phyloP scores from a whole-genome alignment of 495 filamentous ascomycete genomes.

The Talaromyces thailandensis region DNA sequence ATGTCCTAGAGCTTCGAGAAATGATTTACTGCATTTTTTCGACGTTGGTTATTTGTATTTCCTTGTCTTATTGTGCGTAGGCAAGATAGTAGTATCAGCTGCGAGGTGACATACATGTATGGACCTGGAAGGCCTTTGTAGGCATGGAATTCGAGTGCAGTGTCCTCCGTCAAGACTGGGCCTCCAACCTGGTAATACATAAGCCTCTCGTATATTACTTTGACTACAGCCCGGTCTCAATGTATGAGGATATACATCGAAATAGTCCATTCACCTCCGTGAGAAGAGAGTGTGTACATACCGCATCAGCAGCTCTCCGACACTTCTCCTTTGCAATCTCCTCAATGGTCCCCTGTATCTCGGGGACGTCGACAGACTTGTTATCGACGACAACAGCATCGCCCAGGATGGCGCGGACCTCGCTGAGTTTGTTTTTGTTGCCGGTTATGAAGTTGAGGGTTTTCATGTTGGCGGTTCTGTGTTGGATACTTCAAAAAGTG shows the following conservation, averaged over 20 bases:
- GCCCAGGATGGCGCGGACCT: slow-evolving; percentile 79
- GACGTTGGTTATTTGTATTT: slow-evolving; percentile 4
- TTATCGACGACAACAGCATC: slow-evolving; percentile 62
- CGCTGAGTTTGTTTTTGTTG: slow-evolving; percentile 84
- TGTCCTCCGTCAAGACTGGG: slow-evolving; percentile 93
- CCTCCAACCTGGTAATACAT: slow-evolving; percentile 53
- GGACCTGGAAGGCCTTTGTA: slow-evolving; percentile 86
- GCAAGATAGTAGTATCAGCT: neutral
- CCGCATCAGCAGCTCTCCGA: slow-evolving; percentile 50
- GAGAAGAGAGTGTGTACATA: slow-evolving; percentile 11
- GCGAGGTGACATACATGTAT: slow-evolving; percentile 64
- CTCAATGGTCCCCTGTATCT: slow-evolving; percentile 88
- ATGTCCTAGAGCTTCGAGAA: slow-evolving; percentile 73
- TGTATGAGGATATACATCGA: neutral
- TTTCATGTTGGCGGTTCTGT: slow-evolving; percentile 9
- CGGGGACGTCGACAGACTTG: slow-evolving; percentile 67
- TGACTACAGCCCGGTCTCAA: neutral
- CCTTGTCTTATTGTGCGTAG: neutral
- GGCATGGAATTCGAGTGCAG: slow-evolving; percentile 85
- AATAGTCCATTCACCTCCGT: neutral
- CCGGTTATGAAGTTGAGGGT: slow-evolving; percentile 91
- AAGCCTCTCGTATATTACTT: neutral
- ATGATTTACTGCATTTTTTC: slow-evolving; percentile 65
- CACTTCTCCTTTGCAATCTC: slow-evolving; percentile 88
- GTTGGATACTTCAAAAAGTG: neutral